These are phyloP conservation scores for Bassia scoparia DNA, from an alignment of 148 eudicot species.

Conservation along the genomic window DNA sequence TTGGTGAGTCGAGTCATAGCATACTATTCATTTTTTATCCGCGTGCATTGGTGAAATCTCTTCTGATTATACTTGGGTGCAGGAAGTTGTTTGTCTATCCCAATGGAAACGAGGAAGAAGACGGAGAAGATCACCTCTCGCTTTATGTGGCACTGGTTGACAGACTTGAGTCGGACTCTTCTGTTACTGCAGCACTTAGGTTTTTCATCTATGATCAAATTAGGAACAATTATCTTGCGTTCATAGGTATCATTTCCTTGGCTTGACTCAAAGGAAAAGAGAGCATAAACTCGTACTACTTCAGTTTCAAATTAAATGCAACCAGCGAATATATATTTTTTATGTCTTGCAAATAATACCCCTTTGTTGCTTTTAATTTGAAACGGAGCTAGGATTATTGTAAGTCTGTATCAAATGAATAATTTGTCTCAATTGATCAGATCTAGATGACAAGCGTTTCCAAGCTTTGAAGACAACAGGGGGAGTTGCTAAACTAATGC, in stretches of 20 bases:
- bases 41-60: not conserved
- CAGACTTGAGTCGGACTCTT: not conserved
- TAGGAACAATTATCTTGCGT: constrained; percentile 8
- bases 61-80: constrained; percentile 13
- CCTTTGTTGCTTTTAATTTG: no score
- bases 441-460: constrained; percentile 9
- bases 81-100: constrained; percentile 20
- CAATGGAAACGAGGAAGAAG: constrained; percentile 14
- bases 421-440: constrained; percentile 15
- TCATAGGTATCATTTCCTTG: no score
- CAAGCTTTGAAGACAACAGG: constrained; percentile 6
- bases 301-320: no score
- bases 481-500: constrained; percentile 16
- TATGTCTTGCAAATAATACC: no score
- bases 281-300: no score
- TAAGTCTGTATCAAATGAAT: no score
- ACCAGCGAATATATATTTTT: no score
- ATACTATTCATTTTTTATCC: not conserved
- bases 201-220: constrained; percentile 24
- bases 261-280: no score
- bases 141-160: constrained; percentile 8
- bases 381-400: no score
- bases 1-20: not conserved
- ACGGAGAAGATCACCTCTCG: constrained; percentile 13
- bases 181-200: constrained; percentile 2